Evolutionary conservation across 305 asterid genomes (phyloP).

Genomic region (Galium porrigens): DNA sequence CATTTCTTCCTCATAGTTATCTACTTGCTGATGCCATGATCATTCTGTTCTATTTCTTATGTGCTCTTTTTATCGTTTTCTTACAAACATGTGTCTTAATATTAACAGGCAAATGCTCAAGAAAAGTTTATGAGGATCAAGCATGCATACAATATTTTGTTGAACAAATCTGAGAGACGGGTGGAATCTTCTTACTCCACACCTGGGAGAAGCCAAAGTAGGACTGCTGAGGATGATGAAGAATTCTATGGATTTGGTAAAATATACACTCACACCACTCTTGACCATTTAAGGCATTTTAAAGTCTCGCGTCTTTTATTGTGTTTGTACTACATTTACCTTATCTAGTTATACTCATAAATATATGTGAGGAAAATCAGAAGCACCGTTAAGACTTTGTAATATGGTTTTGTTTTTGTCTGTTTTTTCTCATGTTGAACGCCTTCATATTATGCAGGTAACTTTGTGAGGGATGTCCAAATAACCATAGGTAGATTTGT

Average conservation of each 20-base stretch:
- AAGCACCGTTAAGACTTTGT: not conserved
- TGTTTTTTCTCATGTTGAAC: constrained; percentile 36
- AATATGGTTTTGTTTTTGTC: constrained; percentile 9
- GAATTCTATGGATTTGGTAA: constrained; percentile 87
- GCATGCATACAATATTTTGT: constrained; percentile 72
- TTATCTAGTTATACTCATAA: not conserved
- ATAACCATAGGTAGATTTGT: constrained; percentile 69
- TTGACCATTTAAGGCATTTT: constrained; percentile 1
- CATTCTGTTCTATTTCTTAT: not conserved
- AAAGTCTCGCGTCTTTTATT: not conserved
- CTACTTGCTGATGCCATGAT: not conserved
- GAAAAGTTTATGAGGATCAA: constrained; percentile 87
- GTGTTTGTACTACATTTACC: constrained; percentile 3
- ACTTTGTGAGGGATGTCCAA: constrained; percentile 79
- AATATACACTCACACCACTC: constrained; percentile 10
- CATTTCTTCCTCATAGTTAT: too few relatives aligned
- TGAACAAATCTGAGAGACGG: constrained; percentile 49
- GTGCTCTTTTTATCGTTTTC: not conserved
- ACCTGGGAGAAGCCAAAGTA: constrained; percentile 31
- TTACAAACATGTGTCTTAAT: not conserved
- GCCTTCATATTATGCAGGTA: constrained; percentile 67
- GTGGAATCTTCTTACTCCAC: constrained; percentile 47
- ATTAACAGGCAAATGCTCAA: constrained; percentile 58
- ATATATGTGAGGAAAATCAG: not conserved
- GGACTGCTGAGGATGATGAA: constrained; percentile 44